Base-by-base conservation (phyloP, 495 filamentous ascomycete species). In the Aeminium ludgeri region DNA sequence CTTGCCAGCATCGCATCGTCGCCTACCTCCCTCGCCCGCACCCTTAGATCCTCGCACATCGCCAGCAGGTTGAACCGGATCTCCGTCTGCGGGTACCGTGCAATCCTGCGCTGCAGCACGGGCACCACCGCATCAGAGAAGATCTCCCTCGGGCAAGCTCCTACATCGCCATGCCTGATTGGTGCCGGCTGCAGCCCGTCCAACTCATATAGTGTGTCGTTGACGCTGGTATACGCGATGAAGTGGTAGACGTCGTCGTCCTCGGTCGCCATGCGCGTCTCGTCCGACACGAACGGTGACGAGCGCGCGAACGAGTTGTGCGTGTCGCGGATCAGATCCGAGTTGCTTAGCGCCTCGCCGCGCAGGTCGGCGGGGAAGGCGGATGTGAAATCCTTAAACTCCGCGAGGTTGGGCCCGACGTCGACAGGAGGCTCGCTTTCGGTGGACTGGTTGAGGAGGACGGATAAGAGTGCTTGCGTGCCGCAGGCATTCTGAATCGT, bases 401-500 rank as follows among this genome's bases (percentile, higher is more conserved):
- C 75, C 44, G 55, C 56, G 20, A 97, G 66, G 44, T 69, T 64
- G 1, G 56, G 43, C 29, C 91, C 76, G 46, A 80, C 68, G 10
- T 69, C 60, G 36, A 77, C 54, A 15, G 12, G 32, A 18, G 18
- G 28, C 12, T 46, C 31, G 13, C 20, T 18, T 16, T 30, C 20
- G 20, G 10, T n/a, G 36, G 20, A 10, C 49, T 89, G 77, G 64
- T 99, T 99, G 41, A 99, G 67, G 18, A 99, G 70, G 44, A 96
- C 79, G 34, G 80, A 86, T 25, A 99, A 74, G 44, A 99, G 74
- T 18, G 89, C 89, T 63, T 96, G 89, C 12, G 89, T 99, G 43
- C 86, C 89, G 66, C 89, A 99, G 19, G 89, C 89, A 65, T 99
- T 99, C 65, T 96, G 89, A 61, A 99, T 99, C 1, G 87, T 95